Base-by-base conservation (phyloP, 345 rosid species). In the Mangifera indica region DNA sequence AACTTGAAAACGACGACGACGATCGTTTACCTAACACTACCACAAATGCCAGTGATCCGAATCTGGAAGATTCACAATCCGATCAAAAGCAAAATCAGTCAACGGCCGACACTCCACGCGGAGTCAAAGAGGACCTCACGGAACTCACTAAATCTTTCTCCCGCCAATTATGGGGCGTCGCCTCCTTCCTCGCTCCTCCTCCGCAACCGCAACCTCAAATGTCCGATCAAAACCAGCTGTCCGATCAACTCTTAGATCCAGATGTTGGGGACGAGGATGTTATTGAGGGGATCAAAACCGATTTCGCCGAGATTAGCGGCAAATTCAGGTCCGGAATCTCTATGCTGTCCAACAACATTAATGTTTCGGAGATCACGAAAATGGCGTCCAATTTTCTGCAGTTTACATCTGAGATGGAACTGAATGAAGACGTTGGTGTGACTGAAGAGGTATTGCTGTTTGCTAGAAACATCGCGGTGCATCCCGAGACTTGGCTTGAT, bases 401-500 rank as follows among this genome's bases (percentile, higher is more conserved):
- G 81, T 66, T 88, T 54, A 86, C 84, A 40, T 76, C 87, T 13
- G 97, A 86, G 46, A 79, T 77, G 24, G 89, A 80, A 18, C 70
- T 66, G 0, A 52, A 70, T 10, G 91, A 84, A 59, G 89, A 80
- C 5, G 84, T 89, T 22, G 99, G 97, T 37, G 88, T 95, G 17
- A 91, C 94, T 1, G 94, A 91, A 73, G 99, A 92, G 71, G 96
- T 86, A 12, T 77, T 93, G 7, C 82, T 86, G 29, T 95, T 95
- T 60, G 97, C 91, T 3, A 89, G 85, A 78, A 91, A 91, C 76
- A 77, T 91, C 37, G 86, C 97, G 21, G 78, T 84, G 97, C 96
- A 95, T 88, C 97, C 97, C 0, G 92, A 86, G 81, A 92, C 99
- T 71, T 95, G 99, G 99, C 77, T 93, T 2, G 92, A 91, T 81